Base-by-base conservation (phyloP, 2,329 filamentous ascomycete species). In the Phyllosticta citriasiana region DNA sequence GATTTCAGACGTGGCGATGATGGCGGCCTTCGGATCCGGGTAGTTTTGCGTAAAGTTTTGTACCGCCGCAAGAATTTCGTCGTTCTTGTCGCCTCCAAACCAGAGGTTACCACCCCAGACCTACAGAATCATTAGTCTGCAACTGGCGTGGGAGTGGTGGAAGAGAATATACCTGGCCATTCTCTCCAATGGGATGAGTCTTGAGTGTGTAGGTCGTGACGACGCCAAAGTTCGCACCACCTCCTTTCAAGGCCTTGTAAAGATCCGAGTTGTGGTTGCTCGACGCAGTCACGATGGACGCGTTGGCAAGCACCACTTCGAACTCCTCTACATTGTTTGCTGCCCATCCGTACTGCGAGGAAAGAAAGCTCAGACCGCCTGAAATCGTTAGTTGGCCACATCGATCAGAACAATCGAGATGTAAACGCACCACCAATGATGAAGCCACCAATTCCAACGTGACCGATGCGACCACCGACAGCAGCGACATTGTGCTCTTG, bases 1-100 rank as follows among this genome's bases (percentile, higher is more conserved):
- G 16, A 79, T 73, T 66, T 83, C 77, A 2, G 78, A 76, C 0
- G 82, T 86, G 55, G 82, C 70, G 64, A 86, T 86, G 54, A 87
- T 79, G 12, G 78, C 82, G 0, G 83, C 84, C 68, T 84, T 85
- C 63, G 80, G 76, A 65, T 87, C 84, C 0, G 77, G 72, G 67
- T 84, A 82, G 69, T 85, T 75, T 65, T 80, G 76, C 5, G 82
- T 82, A 65, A 84, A 85, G 68, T 84, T 79, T 24, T 78, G 76
- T 3, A 81, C 71, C 1, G 80, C 80, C 2, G 71, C 70, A 12
- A 83, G 72, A 1, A 85, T 57, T 4, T 71, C 66, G 4, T 72
- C 67, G 4, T 76, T 74, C 66, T 72, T 68, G 66, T 71, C 71
- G 55, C 65, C 65, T 54, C 64, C 68, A 66, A 74, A 78, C 54